Evolutionary conservation across 2,329 filamentous ascomycete species (phyloP), one percentile per base, ranked within the genome.

Genomic region (Colletotrichum sp.): DNA sequence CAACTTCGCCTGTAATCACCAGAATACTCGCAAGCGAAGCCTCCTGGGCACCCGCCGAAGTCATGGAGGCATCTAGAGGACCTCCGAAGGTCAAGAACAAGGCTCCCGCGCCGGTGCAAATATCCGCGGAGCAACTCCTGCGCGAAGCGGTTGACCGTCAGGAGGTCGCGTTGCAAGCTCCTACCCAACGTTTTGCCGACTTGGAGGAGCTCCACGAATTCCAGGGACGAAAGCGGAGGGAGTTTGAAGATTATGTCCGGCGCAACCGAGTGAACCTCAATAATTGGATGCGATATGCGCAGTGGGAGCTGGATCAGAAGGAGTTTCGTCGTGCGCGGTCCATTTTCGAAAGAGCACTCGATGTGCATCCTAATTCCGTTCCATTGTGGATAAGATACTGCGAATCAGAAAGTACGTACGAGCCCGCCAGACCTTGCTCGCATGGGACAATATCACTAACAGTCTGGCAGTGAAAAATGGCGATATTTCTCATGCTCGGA

Each of bases 1-100:
- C 26, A 60, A 30, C 6, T 6, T 61, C 18, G 59, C 59, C 26
- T 61, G 16, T n/a, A 30, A 21, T 57, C 24, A 57, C 52, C 52
- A 26, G n/a, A 13, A 12, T 10, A 61, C 10, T 9, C 18, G 18
- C 26, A 30, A 30, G 16, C 24, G 59, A 32, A 61, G 10, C 30
- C 26, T 61, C 5, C 39, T n/a, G 18, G 18, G 39, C 39, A 48
- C 39, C 39, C 39, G 32, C 13, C 74, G 75, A 80, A 85, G 91
- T 77, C 78, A 98, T 99, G 96, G 96, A 99, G 89, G 92, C 94
- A 74, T 93, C 94, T 79, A 94, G 96, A 78, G 97, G 96, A 81
- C 96, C 97, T 74, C 96, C 97, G 15, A 91, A 96, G 91, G 97
- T 99, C 89, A 99, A 99, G 87, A 99, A 99, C 90, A 99, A 99